These are phyloP conservation scores for Lactarius hatsudake DNA, from an alignment of 768 basidiomycete species.

Conservation along the genomic window DNA sequence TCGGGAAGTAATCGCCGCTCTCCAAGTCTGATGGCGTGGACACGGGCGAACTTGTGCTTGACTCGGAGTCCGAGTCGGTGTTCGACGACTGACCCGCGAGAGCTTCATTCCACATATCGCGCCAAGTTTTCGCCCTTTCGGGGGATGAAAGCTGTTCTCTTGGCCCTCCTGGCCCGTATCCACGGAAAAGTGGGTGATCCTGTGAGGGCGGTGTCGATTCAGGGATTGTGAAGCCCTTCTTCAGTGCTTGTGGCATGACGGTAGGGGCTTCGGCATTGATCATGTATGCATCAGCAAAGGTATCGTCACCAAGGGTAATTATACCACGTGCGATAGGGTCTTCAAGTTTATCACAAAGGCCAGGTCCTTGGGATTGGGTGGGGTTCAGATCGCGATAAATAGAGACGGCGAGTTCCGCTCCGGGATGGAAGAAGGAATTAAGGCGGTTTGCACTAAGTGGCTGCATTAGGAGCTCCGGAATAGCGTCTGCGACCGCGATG, in stretches of 20 bases:
- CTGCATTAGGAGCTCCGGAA: conserved; percentile 29
- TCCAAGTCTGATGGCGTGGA: background rate
- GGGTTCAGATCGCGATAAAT: conserved; percentile 22
- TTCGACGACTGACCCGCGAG: conserved; percentile 8
- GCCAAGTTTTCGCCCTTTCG: conserved; percentile 4
- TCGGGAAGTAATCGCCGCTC: background rate
- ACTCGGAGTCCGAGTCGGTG: too few species aligned
- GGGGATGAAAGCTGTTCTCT: background rate
- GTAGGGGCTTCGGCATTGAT: conserved; percentile 20
- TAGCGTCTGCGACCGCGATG: conserved; percentile 23
- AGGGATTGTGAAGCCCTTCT: conserved; percentile 7
- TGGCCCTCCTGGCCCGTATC: conserved; percentile 1
- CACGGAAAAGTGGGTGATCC: conserved; percentile 26
- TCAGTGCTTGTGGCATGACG: conserved; percentile 3
- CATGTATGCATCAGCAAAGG: conserved; percentile 22
- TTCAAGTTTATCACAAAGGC: conserved; percentile 19
- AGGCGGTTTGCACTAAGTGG: conserved; percentile 18
- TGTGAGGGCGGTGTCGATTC: conserved; percentile 1
- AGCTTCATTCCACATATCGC: conserved; percentile 19
- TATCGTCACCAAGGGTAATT: conserved; percentile 24
- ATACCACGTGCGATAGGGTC: conserved; percentile 24
- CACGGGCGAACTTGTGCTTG: background rate
- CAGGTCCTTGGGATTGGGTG: conserved; percentile 17
- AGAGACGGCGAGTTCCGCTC: conserved; percentile 19
- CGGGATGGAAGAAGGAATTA: conserved; percentile 19